These are phyloP conservation scores for Halophytophthora polymorphica DNA, from an alignment of 352 stramenopile species.

Conservation along the genomic window DNA sequence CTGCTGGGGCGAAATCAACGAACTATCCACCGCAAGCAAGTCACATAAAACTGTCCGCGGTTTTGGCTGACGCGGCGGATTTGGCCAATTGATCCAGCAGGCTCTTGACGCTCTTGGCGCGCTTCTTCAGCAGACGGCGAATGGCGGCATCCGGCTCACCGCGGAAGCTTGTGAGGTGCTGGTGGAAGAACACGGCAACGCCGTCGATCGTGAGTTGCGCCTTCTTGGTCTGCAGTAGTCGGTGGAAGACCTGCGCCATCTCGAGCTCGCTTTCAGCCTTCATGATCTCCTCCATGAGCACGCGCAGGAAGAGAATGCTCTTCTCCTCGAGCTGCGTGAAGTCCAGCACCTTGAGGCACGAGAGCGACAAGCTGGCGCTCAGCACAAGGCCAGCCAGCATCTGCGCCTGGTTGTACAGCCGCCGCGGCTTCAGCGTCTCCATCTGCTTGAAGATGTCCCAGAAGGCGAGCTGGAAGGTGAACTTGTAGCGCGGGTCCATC, in stretches of 20 bases:
- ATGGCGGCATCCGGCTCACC: slow-evolving; percentile 35
- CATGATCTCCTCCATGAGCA: slow-evolving; percentile 76
- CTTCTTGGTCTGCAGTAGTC: slow-evolving; percentile 77
- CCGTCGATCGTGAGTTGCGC: slow-evolving; percentile 75
- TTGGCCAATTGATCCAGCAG: slow-evolving; percentile 70
- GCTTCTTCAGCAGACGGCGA: slow-evolving; percentile 51
- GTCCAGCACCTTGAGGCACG: slow-evolving; percentile 90
- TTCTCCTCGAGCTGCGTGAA: slow-evolving; percentile 88
- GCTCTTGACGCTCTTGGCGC: slow-evolving; percentile 61
- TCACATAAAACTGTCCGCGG: slow-evolving; percentile 53
- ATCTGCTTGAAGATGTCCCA: slow-evolving; percentile 97
- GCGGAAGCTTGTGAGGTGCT: slow-evolving; percentile 67
- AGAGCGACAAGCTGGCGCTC: slow-evolving; percentile 65
- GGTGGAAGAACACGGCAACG: slow-evolving; percentile 76
- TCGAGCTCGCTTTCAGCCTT: slow-evolving; percentile 60
- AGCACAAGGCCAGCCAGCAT: slow-evolving; percentile 80
- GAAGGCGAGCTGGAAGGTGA: slow-evolving; percentile 95
- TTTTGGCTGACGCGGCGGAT: slow-evolving; percentile 41
- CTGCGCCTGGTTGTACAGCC: slow-evolving; percentile 89
- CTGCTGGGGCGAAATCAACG: no score
- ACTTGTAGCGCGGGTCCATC: slow-evolving; percentile 93
- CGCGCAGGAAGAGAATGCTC: slow-evolving; percentile 87
- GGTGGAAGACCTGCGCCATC: slow-evolving; percentile 72
- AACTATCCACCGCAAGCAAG: background rate
- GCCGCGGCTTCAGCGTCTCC: slow-evolving; percentile 73